Evolutionary conservation across 805 yeast species (phyloP).

Genomic region (Metschnikowia picachoensis): DNA sequence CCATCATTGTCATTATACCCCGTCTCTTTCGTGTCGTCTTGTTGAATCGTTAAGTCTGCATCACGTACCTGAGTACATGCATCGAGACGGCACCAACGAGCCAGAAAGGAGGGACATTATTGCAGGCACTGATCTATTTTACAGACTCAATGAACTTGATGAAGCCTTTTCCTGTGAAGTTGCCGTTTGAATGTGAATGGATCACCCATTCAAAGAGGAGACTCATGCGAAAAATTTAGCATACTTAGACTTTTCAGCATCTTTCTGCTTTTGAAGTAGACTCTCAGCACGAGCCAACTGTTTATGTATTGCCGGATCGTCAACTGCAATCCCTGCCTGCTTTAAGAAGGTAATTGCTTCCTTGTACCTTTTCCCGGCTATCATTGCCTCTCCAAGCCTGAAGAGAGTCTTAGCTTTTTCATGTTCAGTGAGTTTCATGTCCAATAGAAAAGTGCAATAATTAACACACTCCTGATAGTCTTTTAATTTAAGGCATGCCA

Average conservation of each 20-base stretch:
- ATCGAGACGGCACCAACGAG: too few species aligned
- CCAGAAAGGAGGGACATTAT: too few species aligned
- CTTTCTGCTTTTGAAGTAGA: conserved; percentile 40
- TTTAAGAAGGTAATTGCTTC: conserved; percentile 47
- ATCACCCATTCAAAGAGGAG: too few species aligned
- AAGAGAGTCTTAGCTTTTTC: conserved; percentile 59
- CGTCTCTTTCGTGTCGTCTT: too few species aligned
- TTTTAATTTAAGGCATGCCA: conserved; percentile 48
- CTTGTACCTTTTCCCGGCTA: conserved; percentile 42
- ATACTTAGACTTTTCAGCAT: conserved; percentile 49
- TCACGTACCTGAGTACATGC: too few species aligned
- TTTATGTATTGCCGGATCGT: conserved; percentile 45
- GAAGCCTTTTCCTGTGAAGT: too few species aligned
- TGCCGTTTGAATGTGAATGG: too few species aligned
- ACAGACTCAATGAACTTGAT: too few species aligned
- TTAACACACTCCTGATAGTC: conserved; percentile 48
- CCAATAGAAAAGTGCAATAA: conserved; percentile 55
- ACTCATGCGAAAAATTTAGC: conserved; percentile 53
- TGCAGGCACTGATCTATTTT: too few species aligned
- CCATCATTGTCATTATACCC: too few species aligned
- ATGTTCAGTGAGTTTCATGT: conserved; percentile 33
- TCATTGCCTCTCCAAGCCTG: conserved; percentile 48
- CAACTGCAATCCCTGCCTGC: conserved; percentile 38
- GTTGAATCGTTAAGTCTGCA: too few species aligned
- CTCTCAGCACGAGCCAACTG: conserved; percentile 43